Evolutionary conservation across 192 early-diverging fungal species (phyloP).

Genomic region (Rhizophagus prolifer): DNA sequence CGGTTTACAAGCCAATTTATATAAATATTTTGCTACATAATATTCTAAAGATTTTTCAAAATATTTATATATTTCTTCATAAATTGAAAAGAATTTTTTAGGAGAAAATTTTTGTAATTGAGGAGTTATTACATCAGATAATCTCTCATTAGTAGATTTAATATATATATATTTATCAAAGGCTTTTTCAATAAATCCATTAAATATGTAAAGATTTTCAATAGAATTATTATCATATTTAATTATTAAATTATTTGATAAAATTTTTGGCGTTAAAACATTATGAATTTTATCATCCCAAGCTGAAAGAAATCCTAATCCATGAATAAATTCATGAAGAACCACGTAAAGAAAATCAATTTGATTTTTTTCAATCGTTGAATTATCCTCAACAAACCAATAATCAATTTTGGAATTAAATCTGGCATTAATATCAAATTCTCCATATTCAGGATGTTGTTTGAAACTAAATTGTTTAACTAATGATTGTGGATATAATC

Average conservation of each 20-base stretch:
- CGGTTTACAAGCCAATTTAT: not conserved
- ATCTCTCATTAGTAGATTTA: not conserved
- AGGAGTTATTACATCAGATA: not conserved
- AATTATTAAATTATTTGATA: not conserved
- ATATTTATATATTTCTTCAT: too few relatives aligned
- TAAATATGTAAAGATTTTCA: too few relatives aligned
- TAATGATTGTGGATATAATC: conserved; percentile 45
- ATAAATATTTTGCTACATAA: not conserved
- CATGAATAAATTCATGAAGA: conserved; percentile 43
- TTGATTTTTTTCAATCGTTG: conserved; percentile 27
- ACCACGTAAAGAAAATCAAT: conserved; percentile 35
- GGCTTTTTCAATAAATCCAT: conserved; percentile 31
- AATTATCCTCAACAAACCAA: conserved; percentile 31
- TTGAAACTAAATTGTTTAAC: conserved; percentile 39
- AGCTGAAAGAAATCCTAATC: conserved; percentile 38
- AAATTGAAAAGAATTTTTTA: too few relatives aligned
- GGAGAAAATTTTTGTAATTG: too few relatives aligned
- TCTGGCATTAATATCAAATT: conserved; percentile 37
- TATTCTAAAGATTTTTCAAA: not conserved
- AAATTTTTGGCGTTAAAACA: not conserved
- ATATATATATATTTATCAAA: conserved; percentile 35
- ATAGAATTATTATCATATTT: not conserved
- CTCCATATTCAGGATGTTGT: conserved; percentile 29
- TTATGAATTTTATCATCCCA: not conserved
- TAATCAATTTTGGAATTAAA: conserved; percentile 39